phyloP scores from a whole-genome alignment of 208 protist genomes.

The Trypanosoma rangeli region DNA sequence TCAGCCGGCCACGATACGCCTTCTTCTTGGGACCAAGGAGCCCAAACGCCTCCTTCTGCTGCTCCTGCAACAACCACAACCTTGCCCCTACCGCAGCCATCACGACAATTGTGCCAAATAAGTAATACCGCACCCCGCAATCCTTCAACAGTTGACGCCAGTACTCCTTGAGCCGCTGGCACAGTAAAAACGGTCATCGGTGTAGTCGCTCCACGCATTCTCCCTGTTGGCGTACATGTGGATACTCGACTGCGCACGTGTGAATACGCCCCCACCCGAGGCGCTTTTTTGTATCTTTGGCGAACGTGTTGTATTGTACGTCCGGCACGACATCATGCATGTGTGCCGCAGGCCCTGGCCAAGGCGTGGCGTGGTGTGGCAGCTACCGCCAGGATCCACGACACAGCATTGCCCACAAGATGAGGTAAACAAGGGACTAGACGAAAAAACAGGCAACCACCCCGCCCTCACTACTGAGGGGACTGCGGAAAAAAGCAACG shows the following conservation, averaged over 20 bases:
- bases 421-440: background rate
- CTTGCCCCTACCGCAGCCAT: slow-evolving; percentile 43
- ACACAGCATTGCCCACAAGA: background rate
- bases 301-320: background rate
- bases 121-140: slow-evolving; percentile 76
- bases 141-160: slow-evolving; percentile 66
- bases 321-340: background rate
- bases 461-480: too few relatives aligned
- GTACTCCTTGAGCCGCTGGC: slow-evolving; percentile 76
- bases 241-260: slow-evolving; percentile 31
- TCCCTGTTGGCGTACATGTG: slow-evolving; percentile 91
- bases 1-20: slow-evolving; percentile 76
- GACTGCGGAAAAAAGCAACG: background rate
- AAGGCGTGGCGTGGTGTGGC: background rate
- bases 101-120: slow-evolving; percentile 67
- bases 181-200: slow-evolving; percentile 83
- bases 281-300: background rate
- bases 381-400: background rate
- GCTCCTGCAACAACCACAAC: slow-evolving; percentile 64
- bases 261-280: slow-evolving; percentile 9
- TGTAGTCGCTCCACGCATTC: slow-evolving; percentile 81
- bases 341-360: background rate
- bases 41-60: slow-evolving; percentile 42
- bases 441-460: background rate
- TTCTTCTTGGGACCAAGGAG: slow-evolving; percentile 85